A percentile compares a stretch with the other conserved stretches of the same genome.
phyloP scores from a whole-genome alignment of 345 rosid species.

The Eucalyptus viminalis region DNA sequence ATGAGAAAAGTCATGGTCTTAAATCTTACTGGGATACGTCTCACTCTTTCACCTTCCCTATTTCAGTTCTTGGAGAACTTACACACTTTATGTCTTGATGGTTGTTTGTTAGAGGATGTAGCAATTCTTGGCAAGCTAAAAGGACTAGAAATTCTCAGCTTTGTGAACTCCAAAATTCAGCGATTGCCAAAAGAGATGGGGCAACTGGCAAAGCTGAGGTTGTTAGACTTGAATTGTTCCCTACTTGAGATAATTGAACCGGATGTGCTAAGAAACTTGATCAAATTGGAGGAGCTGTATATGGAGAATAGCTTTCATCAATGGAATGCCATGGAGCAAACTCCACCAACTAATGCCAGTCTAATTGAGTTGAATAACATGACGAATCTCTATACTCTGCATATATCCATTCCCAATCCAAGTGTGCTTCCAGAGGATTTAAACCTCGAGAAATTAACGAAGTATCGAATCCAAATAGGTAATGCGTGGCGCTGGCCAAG shows the following conservation, averaged over 20 bases:
- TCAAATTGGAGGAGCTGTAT: background rate
- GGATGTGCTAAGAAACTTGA: background rate
- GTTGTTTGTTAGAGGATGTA: background rate
- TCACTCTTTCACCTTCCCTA: background rate
- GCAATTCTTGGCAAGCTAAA: background rate
- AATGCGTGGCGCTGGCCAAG: background rate
- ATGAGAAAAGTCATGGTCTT: background rate
- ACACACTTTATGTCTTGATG: background rate
- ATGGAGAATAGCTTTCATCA: background rate
- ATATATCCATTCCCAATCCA: background rate
- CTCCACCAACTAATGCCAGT: background rate
- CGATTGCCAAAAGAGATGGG: background rate
- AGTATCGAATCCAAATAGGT: background rate
- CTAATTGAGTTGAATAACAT: background rate
- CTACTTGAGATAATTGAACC: background rate
- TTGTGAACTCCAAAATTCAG: background rate
- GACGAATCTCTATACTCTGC: background rate
- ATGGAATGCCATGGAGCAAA: background rate
- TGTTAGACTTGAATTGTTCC: background rate
- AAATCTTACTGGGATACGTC: background rate
- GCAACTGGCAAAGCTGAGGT: background rate
- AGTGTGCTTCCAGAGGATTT: background rate
- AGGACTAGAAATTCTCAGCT: background rate
- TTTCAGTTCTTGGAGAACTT: background rate
- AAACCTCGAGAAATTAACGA: background rate